Base-by-base conservation (phyloP, 805 yeast genomes). In the Saturnispora hagleri region DNA sequence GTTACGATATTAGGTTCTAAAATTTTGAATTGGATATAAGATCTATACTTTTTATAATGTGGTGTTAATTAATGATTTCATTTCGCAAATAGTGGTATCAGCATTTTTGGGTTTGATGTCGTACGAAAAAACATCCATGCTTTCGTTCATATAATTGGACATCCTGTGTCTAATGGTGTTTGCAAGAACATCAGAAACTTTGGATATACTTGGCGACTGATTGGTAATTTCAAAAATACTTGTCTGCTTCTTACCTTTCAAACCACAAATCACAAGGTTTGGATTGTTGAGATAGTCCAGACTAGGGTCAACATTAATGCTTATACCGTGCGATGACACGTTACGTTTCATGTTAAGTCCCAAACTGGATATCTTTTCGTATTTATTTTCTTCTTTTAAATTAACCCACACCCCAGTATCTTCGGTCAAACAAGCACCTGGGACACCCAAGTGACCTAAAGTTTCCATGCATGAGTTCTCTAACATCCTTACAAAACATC, bases 331-430 rank as follows among this genome's bases (percentile, higher is more conserved):
- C 0, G 93, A 81, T 0, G 97, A 88, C 33, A 93, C 76, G 12
- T 86, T 81, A 53, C 97, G 71, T 55, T 89, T 83, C 6, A 91
- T 82, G 60, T 89, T 89, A 48, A 91, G 81, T 0, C 99, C 99
- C 4, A 95, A 78, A 24, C 97, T 86, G 1, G 96, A 90, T 33
- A 93, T 84, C 65, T 93, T 90, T 31, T 68, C 61, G 13, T 69
- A 68, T 43, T 66, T 64, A 0, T 35, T 24, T 6, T 47, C 44
- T 17, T 53, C 36, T 1, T 31, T 31, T 5, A 38, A 9, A 38
- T 18, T 9, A 36, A 84, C 72, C 97, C 97, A 91, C 3, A 91
- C 96, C 0, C 98, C 98, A 0, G 96, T 91, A 58, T 89, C 78
- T 17, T 74, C 79, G 0, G 87, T 85, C 17, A 75, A 71, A 54